A percentile compares a stretch with the other conserved stretches of the same genome.
Conservation (phyloP, 495 filamentous ascomycete species). For the Penicillium flavigenum region DNA sequence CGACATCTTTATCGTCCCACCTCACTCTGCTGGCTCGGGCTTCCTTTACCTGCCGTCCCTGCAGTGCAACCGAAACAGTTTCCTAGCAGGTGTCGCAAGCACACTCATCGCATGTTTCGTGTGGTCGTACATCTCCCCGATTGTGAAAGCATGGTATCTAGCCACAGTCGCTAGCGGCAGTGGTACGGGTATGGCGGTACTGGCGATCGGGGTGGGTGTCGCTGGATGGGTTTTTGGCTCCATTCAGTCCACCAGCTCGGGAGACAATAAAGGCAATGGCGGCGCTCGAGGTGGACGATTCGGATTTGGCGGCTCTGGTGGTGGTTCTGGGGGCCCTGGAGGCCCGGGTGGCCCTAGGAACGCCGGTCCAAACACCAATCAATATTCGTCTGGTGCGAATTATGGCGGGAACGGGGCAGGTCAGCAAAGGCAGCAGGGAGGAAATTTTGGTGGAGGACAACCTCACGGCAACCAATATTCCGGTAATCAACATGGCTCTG, state of each 20-base stretch:
- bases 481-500: constrained; percentile 37
- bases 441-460: constrained; percentile 30
- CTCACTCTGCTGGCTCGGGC: constrained; percentile 84
- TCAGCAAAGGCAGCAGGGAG: constrained; percentile 25
- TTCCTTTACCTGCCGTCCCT: constrained; percentile 94
- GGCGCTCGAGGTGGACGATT: constrained; percentile 27
- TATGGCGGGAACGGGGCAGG: constrained; percentile 12
- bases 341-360: constrained; percentile 18
- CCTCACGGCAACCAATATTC: constrained; percentile 36
- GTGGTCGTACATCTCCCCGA: constrained; percentile 66
- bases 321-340: constrained; percentile 2
- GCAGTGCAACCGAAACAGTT: constrained; percentile 82
- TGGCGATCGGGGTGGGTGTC: constrained; percentile 67
- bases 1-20: constrained; percentile 96
- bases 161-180: constrained; percentile 60
- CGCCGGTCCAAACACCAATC: constrained; percentile 21
- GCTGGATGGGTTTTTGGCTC: constrained; percentile 74
- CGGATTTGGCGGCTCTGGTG: constrained; percentile 19
- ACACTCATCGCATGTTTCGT: constrained; percentile 66
- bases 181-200: constrained; percentile 58
- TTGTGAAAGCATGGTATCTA: constrained; percentile 64
- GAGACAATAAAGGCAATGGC: constrained; percentile 19
- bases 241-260: constrained; percentile 51
- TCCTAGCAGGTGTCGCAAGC: constrained; percentile 76
- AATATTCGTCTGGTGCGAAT: constrained; percentile 22